phyloP scores from a whole-genome alignment of 257 asterid genomes.

The Ophiorrhiza pumila region DNA sequence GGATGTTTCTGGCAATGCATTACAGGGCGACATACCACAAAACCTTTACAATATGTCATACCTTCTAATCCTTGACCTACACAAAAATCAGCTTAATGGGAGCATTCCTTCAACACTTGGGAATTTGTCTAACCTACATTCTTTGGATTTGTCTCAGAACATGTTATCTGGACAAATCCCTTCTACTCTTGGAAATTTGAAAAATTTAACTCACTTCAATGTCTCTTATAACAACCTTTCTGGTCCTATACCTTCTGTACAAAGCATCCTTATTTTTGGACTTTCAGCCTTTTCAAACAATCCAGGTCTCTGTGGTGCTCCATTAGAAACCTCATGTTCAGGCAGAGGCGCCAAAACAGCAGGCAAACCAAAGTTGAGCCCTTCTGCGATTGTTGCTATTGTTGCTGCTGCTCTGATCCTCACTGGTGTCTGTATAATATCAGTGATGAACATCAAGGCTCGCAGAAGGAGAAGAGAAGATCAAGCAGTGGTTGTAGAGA shows the following conservation, averaged over 20 bases:
- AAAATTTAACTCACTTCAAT: slow-evolving; percentile 57
- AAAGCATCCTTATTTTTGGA: slow-evolving; percentile 56
- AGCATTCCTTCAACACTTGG: slow-evolving; percentile 63
- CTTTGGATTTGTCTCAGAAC: slow-evolving; percentile 69
- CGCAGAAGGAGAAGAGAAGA: slow-evolving; percentile 51
- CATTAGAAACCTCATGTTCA: slow-evolving; percentile 49
- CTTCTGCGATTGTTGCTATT: slow-evolving; percentile 69
- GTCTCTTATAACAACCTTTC: slow-evolving; percentile 78
- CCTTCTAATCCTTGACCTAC: slow-evolving; percentile 71
- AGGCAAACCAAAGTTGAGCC: slow-evolving; percentile 59
- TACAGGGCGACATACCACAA: slow-evolving; percentile 59
- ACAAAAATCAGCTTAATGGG: slow-evolving; percentile 57
- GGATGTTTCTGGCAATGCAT: slow-evolving; percentile 64
- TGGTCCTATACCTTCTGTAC: slow-evolving; percentile 64
- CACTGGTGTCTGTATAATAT: slow-evolving; percentile 62
- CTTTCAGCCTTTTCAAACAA: slow-evolving; percentile 67
- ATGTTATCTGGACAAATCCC: slow-evolving; percentile 60
- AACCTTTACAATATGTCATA: slow-evolving; percentile 59
- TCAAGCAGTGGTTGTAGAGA: slow-evolving; percentile 50
- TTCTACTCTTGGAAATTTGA: slow-evolving; percentile 45
- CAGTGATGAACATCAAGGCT: slow-evolving; percentile 66
- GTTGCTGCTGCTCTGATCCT: slow-evolving; percentile 79
- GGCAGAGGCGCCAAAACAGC: slow-evolving; percentile 21
- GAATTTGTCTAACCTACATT: slow-evolving; percentile 55
- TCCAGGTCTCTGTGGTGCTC: slow-evolving; percentile 75